Conservation (phyloP, 441 rosid genomes). For the Brassica hybrid region DNA sequence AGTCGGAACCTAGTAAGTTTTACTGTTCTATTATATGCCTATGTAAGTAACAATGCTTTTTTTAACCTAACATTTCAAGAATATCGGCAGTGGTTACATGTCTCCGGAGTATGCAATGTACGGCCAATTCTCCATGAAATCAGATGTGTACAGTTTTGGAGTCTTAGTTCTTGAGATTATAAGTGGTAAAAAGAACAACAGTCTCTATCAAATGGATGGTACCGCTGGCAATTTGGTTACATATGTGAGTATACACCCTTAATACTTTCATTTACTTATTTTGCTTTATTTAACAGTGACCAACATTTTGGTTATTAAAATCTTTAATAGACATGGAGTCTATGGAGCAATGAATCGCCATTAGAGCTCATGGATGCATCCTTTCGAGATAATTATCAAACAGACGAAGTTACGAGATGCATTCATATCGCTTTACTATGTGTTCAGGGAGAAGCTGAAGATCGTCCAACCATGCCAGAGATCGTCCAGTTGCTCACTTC, state of each 20-base stretch:
- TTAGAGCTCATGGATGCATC: background rate
- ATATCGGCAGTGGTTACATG: slow-evolving; percentile 25
- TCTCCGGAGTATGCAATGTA: slow-evolving; percentile 32
- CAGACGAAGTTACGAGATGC: background rate
- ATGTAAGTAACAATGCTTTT: background rate
- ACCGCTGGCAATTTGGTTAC: background rate
- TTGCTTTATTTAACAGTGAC: background rate
- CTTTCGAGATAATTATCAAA: background rate
- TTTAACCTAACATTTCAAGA: background rate
- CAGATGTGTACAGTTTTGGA: slow-evolving; percentile 26
- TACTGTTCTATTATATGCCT: background rate
- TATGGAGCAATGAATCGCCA: slow-evolving; percentile 44
- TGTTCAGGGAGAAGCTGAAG: background rate
- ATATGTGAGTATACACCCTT: slow-evolving; percentile 23
- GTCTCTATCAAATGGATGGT: slow-evolving; percentile 17
- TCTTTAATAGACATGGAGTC: slow-evolving; percentile 45
- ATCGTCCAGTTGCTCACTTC: slow-evolving; percentile 55
- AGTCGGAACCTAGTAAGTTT: slow-evolving; percentile 23
- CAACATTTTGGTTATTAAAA: background rate
- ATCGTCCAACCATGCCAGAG: slow-evolving; percentile 56
- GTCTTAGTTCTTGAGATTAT: slow-evolving; percentile 23
- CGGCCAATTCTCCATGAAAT: slow-evolving; percentile 32
- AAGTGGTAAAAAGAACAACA: slow-evolving; percentile 11
- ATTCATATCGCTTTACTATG: background rate
- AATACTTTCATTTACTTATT: background rate